These are phyloP conservation scores for Podila clonocystis DNA, from an alignment of 192 early-diverging fungal genomes.

Conservation along the genomic window DNA sequence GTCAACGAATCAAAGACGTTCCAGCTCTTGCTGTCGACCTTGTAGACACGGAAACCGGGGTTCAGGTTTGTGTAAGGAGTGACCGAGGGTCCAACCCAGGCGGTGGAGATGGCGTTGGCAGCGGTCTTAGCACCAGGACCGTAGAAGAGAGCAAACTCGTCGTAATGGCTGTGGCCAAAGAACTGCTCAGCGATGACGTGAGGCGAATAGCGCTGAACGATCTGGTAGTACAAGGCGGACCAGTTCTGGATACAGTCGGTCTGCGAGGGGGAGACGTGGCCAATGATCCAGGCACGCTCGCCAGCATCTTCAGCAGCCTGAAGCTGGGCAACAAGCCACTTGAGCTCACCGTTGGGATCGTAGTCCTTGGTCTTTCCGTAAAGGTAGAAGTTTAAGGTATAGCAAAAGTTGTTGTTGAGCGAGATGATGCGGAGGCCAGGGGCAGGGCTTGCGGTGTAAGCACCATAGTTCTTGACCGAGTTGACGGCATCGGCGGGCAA, in stretches of 20 bases:
- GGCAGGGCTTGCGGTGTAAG: constrained; percentile 57
- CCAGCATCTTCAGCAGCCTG: constrained; percentile 61
- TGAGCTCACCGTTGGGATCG: constrained; percentile 62
- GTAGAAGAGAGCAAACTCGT: constrained; percentile 65
- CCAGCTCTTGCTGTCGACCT: constrained; percentile 62
- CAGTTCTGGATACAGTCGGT: constrained; percentile 61
- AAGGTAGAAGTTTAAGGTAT: constrained; percentile 65
- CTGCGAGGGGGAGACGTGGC: constrained; percentile 61
- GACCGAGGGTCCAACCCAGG: constrained; percentile 62
- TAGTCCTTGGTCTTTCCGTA: constrained; percentile 50
- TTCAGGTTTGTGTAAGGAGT: constrained; percentile 62
- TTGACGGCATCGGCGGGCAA: constrained; percentile 49
- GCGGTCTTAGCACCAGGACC: constrained; percentile 35
- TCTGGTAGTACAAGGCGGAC: constrained; percentile 63
- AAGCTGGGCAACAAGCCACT: constrained; percentile 60
- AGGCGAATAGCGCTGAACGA: constrained; percentile 63
- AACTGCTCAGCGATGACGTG: constrained; percentile 66
- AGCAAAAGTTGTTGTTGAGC: constrained; percentile 70
- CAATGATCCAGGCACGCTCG: constrained; percentile 68
- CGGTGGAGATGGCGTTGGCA: constrained; percentile 54
- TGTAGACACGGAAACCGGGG: constrained; percentile 67
- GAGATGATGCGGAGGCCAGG: constrained; percentile 60
- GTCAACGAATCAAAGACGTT: constrained; percentile 64
- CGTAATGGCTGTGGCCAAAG: constrained; percentile 66
- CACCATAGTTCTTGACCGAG: constrained; percentile 56